phyloP scores from a whole-genome alignment of 345 rosid species.

The Lepidium aucheri region DNA sequence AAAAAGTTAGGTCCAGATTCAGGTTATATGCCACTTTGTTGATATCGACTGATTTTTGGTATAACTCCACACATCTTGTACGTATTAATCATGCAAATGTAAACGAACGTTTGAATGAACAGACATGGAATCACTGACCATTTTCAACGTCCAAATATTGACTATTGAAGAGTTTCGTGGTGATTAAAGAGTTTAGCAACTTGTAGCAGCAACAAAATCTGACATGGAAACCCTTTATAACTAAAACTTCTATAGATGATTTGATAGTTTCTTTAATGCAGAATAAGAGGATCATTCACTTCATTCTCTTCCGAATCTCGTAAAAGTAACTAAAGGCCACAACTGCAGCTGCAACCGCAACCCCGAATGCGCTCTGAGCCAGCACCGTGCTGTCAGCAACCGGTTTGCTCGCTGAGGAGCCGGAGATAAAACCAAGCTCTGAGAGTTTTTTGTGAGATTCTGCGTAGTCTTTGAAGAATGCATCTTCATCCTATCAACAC shows the following conservation, averaged over 20 bases:
- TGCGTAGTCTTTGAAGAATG: conserved; percentile 70
- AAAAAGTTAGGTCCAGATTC: conserved; percentile 17
- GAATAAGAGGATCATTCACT: conserved; percentile 28
- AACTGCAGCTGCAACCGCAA: conserved; percentile 73
- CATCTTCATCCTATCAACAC: conserved; percentile 69
- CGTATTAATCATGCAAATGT: not conserved
- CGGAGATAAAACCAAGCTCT: conserved; percentile 64
- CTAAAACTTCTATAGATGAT: not conserved
- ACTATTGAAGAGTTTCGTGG: not conserved
- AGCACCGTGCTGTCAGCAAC: conserved; percentile 43
- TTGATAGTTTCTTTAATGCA: not conserved
- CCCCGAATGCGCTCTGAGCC: conserved; percentile 81
- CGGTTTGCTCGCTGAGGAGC: conserved; percentile 34
- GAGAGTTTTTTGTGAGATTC: conserved; percentile 84
- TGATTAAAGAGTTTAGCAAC: not conserved
- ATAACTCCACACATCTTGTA: not conserved
- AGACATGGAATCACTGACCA: not conserved
- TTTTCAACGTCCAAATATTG: not conserved
- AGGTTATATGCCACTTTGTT: conserved; percentile 20
- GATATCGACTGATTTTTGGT: conserved; percentile 11
- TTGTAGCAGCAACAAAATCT: conserved; percentile 6
- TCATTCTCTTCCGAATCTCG: conserved; percentile 63
- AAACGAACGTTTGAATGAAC: not conserved
- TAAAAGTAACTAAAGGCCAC: conserved; percentile 72
- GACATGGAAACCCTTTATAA: not conserved